Evolutionary conservation across 176 grass and related monocot genomes (phyloP).

Genomic region (Olyra latifolia): DNA sequence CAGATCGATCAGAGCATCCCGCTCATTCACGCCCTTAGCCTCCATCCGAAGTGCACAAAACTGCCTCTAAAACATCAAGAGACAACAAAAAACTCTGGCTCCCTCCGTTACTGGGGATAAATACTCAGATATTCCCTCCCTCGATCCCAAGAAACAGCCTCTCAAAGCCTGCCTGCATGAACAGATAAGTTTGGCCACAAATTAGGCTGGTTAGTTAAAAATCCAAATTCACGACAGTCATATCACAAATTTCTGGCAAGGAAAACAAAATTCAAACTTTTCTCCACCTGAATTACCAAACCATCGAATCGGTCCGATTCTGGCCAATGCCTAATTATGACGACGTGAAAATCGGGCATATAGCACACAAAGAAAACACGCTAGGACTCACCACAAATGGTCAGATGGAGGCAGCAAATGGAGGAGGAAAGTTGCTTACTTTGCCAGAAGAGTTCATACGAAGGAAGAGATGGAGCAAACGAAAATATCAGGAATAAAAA

Average conservation of each 20-base stretch:
- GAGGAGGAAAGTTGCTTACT: not conserved
- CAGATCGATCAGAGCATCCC: conserved; percentile 62
- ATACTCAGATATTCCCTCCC: not conserved
- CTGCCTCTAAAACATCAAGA: conserved; percentile 40
- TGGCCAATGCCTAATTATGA: not conserved
- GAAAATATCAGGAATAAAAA: not conserved
- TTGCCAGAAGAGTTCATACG: conserved; percentile 7
- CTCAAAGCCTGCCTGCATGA: conserved; percentile 27
- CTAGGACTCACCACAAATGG: not conserved
- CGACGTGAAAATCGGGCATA: not conserved
- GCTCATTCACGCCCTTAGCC: conserved; percentile 30
- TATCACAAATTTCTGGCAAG: conserved; percentile 18
- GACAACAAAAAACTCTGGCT: not conserved
- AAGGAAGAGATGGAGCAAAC: not conserved
- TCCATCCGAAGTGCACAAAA: conserved; percentile 52
- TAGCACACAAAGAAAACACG: not conserved
- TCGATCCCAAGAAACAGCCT: not conserved
- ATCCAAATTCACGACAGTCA: conserved; percentile 5
- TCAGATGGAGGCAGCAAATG: not conserved
- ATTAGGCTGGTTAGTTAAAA: conserved; percentile 34
- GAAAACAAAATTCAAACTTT: conserved; percentile 16
- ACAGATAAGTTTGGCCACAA: conserved; percentile 39
- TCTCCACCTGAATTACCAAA: conserved; percentile 36
- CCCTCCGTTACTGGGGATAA: conserved; percentile 7
- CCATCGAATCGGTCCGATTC: not conserved